phyloP scores from a whole-genome alignment of 75 land plant species.

The Azolla pinnata region DNA sequence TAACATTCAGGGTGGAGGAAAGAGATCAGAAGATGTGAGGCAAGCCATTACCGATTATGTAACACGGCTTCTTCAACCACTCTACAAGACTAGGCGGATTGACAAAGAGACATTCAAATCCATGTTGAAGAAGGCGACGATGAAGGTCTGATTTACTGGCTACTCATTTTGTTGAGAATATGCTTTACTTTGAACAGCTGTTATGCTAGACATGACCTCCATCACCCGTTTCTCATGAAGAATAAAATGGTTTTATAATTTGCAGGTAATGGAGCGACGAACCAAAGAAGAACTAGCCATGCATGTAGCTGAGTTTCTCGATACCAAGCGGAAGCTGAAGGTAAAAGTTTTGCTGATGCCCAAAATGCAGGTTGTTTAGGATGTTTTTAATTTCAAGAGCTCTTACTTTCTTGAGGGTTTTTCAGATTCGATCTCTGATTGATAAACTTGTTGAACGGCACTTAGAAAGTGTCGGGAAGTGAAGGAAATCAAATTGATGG shows the following conservation, averaged over 20 bases:
- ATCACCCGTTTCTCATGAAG: not conserved
- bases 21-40: constrained; percentile 43
- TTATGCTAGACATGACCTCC: not conserved
- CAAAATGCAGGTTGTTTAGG: not conserved
- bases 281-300: constrained; percentile 63
- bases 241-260: too few relatives aligned
- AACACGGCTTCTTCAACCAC: constrained; percentile 79
- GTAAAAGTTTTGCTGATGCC: too few relatives aligned
- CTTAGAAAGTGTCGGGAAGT: constrained; percentile 25
- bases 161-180: not conserved
- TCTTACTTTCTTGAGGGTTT: not conserved
- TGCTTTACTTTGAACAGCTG: not conserved
- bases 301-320: constrained; percentile 74
- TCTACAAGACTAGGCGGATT: constrained; percentile 78
- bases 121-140: constrained; percentile 80
- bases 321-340: constrained; percentile 81
- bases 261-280: constrained; percentile 79
- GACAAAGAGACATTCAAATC: constrained; percentile 87
- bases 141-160: constrained; percentile 28
- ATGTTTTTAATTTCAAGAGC: not conserved
- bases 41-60: constrained; percentile 80
- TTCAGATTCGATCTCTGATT: constrained; percentile 90
- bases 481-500: too few relatives aligned
- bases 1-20: too few relatives aligned
- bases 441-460: constrained; percentile 86